Evolutionary conservation across 1,284 basidiomycete genomes (phyloP).

Genomic region (Cryptococcus sp.): DNA sequence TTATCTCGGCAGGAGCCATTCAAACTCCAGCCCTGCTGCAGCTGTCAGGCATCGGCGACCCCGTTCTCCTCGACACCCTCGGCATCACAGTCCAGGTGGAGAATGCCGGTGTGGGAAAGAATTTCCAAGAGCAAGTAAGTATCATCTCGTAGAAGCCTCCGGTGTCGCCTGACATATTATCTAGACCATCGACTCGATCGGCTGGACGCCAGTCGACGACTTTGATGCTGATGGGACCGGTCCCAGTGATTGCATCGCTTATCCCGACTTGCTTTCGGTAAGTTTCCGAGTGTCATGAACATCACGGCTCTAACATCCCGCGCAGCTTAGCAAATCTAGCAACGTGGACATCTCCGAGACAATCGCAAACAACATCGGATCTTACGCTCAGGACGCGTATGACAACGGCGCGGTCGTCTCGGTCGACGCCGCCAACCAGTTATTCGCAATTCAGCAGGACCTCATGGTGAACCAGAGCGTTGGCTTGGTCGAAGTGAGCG

Average conservation of each 20-base stretch:
- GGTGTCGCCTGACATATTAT: conserved; percentile 3
- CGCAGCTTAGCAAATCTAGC: conserved; percentile 14
- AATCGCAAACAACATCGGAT: conserved; percentile 19
- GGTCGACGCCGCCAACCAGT: conserved; percentile 32
- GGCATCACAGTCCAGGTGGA: conserved; percentile 22
- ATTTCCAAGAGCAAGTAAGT: conserved; percentile 35
- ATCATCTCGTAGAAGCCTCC: not conserved
- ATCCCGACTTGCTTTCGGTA: conserved; percentile 19
- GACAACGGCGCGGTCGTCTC: conserved; percentile 36
- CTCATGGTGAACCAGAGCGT: conserved; percentile 46
- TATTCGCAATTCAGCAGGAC: conserved; percentile 47
- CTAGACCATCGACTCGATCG: conserved; percentile 31
- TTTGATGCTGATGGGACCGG: conserved; percentile 22
- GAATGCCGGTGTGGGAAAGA: conserved; percentile 31
- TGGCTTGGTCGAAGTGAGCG: conserved; percentile 31
- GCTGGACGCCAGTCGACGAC: conserved; percentile 27
- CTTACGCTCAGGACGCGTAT: conserved; percentile 46
- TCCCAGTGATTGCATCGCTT: conserved; percentile 24
- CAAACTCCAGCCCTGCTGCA: conserved; percentile 55
- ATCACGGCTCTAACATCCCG: not conserved
- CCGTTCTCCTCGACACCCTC: conserved; percentile 10
- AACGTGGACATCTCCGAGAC: conserved; percentile 15
- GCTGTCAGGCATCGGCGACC: conserved; percentile 53
- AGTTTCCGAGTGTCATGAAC: not conserved
- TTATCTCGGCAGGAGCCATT: conserved; percentile 55